These are phyloP conservation scores for Magnusiomyces paraingens DNA, from an alignment of 1,139 yeast species.

Conservation along the genomic window DNA sequence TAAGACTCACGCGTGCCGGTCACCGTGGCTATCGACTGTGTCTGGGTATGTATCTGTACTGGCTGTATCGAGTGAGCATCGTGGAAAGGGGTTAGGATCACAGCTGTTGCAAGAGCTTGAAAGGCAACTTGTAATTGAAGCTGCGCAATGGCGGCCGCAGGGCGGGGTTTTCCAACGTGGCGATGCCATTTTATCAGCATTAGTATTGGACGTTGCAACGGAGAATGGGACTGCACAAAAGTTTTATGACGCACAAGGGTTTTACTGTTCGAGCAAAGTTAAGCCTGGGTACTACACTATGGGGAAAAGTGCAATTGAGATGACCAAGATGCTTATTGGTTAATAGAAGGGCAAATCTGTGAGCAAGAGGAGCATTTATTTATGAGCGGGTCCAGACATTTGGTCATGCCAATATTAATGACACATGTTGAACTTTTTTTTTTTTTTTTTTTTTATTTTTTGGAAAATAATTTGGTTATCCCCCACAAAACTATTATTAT, in stretches of 20 bases:
- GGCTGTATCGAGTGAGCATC: background rate
- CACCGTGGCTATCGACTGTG: background rate
- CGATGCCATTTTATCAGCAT: background rate
- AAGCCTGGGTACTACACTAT: background rate
- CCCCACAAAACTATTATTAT: too few relatives aligned
- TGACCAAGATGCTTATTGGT: background rate
- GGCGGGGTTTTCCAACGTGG: too few relatives aligned
- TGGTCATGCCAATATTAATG: too few relatives aligned
- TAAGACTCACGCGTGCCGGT: background rate
- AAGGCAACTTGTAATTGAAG: too few relatives aligned
- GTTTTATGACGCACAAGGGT: slow-evolving; percentile 1
- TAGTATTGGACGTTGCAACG: background rate
- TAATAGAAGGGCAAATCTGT: background rate
- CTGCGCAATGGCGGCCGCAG: too few relatives aligned
- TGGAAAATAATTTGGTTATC: too few relatives aligned
- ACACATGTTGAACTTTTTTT: too few relatives aligned
- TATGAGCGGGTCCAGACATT: too few relatives aligned
- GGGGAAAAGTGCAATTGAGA: background rate
- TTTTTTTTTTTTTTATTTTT: too few relatives aligned
- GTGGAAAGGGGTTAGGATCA: background rate
- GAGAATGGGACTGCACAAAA: background rate
- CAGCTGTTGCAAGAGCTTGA: background rate
- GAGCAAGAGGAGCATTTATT: too few relatives aligned
- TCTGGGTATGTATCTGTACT: background rate
- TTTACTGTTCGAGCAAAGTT: background rate